Evolutionary conservation across 345 rosid genomes (phyloP).

Genomic region (Arabidopsis suecica): DNA sequence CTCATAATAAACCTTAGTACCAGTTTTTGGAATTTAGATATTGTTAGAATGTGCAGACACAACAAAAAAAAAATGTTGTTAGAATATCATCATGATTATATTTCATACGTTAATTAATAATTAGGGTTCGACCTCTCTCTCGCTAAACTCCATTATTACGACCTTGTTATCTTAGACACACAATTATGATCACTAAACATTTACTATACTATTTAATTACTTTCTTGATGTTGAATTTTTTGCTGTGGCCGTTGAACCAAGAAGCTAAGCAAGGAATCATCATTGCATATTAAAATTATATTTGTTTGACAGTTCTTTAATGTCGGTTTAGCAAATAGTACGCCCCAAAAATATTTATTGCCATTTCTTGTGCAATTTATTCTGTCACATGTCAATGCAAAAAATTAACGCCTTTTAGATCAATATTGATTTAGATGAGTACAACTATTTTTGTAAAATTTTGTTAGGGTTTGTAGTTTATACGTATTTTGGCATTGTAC

Average conservation of each 20-base stretch:
- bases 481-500: conserved; percentile 1
- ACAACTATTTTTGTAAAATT: not conserved
- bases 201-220: conserved; percentile 21
- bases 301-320: conserved; percentile 6
- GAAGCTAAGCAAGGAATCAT: conserved; percentile 25
- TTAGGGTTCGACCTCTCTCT: conserved; percentile 22
- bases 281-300: conserved; percentile 3
- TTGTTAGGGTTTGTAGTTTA: not conserved
- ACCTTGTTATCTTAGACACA: conserved; percentile 31
- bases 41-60: not conserved
- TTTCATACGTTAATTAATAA: conserved; percentile 22
- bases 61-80: not conserved
- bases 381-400: too few species aligned
- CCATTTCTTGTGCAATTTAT: not conserved
- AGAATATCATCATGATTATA: conserved; percentile 15
- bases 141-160: conserved; percentile 30
- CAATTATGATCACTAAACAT: conserved; percentile 27
- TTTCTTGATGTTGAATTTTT: not conserved
- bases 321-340: conserved; percentile 10
- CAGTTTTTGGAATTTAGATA: conserved; percentile 3
- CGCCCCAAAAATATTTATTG: not conserved
- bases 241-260: not conserved
- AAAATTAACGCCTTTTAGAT: not conserved
- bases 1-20: not conserved
- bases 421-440: not conserved